Evolutionary conservation across 805 yeast genomes (phyloP).

Genomic region (Lipomyces japonicus): DNA sequence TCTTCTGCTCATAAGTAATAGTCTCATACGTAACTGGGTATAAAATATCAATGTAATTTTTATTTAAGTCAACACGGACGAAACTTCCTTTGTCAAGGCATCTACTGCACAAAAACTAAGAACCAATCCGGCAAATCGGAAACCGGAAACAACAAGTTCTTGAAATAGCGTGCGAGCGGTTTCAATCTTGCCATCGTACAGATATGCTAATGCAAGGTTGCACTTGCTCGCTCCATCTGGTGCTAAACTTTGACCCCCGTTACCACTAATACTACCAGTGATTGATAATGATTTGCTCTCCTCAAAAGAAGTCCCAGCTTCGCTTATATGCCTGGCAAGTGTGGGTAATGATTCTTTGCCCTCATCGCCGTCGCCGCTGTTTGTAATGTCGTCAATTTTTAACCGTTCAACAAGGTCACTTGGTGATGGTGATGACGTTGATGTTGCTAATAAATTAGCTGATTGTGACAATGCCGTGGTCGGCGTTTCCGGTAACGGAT

Average conservation of each 20-base stretch:
- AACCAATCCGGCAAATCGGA: conserved; percentile 14
- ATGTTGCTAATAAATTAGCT: not conserved
- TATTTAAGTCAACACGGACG: not conserved
- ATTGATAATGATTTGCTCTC: not conserved
- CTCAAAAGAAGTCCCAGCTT: conserved; percentile 1
- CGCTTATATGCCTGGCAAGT: not conserved
- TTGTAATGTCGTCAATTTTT: too few species aligned
- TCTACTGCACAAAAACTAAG: conserved; percentile 14
- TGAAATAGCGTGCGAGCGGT: conserved; percentile 7
- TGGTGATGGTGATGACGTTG: not conserved
- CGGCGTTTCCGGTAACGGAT: conserved; percentile 7
- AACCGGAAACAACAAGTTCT: conserved; percentile 10
- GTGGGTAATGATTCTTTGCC: not conserved
- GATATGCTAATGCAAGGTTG: conserved; percentile 19
- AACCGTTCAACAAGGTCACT: not conserved
- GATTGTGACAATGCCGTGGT: not conserved
- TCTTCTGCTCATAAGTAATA: too few species aligned
- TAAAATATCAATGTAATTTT: not conserved
- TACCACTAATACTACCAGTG: too few species aligned
- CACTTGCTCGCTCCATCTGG: conserved; percentile 9
- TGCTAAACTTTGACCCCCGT: not conserved
- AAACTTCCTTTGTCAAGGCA: conserved; percentile 6
- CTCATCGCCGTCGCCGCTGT: not conserved
- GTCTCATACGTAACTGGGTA: too few species aligned
- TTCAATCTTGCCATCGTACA: conserved; percentile 20